Percentiles rank a stretch among this genome's conserved stretches.
phyloP scores from a whole-genome alignment of 2,329 filamentous ascomycete species.

The Metarhizium humberi region DNA sequence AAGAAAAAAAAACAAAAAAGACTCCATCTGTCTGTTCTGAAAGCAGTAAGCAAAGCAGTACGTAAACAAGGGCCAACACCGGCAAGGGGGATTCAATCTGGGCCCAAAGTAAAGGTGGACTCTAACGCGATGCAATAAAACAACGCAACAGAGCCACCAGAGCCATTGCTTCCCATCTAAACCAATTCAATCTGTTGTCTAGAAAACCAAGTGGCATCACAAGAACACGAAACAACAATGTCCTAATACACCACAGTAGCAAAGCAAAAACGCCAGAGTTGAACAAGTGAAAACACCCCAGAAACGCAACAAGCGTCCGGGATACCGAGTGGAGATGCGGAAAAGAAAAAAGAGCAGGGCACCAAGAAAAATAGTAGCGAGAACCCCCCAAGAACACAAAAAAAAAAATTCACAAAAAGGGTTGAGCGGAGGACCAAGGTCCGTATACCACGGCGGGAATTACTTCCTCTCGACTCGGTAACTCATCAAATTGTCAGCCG shows the following conservation, averaged over 20 bases:
- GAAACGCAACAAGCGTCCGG: neutral
- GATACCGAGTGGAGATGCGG: neutral
- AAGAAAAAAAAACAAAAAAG: neutral
- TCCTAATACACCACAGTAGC: neutral
- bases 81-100: neutral
- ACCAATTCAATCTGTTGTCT: neutral
- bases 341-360: constrained; percentile 11
- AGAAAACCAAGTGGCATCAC: neutral
- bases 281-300: neutral
- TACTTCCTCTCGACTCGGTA: constrained; percentile 30
- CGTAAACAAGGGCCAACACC: neutral
- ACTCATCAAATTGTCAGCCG: constrained; percentile 37
- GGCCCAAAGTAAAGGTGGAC: neutral
- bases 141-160: neutral
- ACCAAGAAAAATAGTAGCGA: constrained; percentile 9
- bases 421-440: constrained; percentile 19
- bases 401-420: constrained; percentile 9
- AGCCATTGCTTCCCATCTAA: neutral
- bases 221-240: neutral
- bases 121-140: neutral
- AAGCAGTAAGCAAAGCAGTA: neutral
- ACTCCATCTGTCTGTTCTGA: neutral
- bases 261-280: neutral
- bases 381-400: constrained; percentile 10
- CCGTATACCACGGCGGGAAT: constrained; percentile 14